Evolutionary conservation across 441 rosid species (phyloP).

Genomic region (Erodium texanum): DNA sequence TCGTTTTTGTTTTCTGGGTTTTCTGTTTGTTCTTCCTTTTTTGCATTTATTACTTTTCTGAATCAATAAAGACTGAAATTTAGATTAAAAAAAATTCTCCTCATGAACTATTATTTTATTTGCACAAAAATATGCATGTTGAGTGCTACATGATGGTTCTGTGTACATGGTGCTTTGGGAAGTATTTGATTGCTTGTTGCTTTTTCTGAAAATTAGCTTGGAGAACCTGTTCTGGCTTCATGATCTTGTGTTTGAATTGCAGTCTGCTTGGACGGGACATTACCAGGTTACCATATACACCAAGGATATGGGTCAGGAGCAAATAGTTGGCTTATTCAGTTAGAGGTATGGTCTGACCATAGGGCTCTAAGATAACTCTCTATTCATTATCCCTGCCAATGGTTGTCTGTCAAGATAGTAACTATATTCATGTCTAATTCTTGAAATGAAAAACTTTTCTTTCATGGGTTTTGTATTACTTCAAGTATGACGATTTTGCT

Average conservation of each 20-base stretch:
- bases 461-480: background rate
- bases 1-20: background rate
- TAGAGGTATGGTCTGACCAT: constrained; percentile 36
- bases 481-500: background rate
- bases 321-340: constrained; percentile 50
- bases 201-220: background rate
- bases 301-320: constrained; percentile 51
- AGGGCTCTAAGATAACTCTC: background rate
- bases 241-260: constrained; percentile 7
- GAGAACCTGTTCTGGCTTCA: background rate
- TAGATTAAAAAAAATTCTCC: background rate
- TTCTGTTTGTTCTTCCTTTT: background rate
- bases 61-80: background rate
- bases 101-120: background rate
- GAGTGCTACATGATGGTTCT: background rate
- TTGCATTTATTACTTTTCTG: background rate
- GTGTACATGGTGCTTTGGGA: background rate
- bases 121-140: background rate
- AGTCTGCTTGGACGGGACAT: constrained; percentile 68
- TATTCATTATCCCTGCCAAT: background rate
- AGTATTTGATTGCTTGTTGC: background rate
- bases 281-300: constrained; percentile 63
- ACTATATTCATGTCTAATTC: background rate
- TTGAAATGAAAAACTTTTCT: background rate
- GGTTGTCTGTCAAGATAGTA: background rate